phyloP scores from a whole-genome alignment of 2,329 filamentous ascomycete genomes.

The Rasamsonia emersonii region DNA sequence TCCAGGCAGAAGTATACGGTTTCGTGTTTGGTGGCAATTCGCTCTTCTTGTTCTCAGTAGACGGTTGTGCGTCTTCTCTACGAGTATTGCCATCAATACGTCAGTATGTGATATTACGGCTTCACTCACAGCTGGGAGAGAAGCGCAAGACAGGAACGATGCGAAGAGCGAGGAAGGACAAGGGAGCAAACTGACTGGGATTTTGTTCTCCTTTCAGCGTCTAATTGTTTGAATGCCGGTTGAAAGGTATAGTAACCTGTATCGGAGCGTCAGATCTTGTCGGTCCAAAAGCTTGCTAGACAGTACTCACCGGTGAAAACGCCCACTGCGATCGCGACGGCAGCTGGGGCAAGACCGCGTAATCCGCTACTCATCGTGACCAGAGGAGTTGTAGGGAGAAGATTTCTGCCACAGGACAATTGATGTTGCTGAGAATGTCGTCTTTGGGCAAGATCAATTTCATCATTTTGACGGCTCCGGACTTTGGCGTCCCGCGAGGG shows the following conservation, averaged over 20 bases:
- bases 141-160: too few species aligned
- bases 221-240: constrained; percentile 30
- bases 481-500: too few species aligned
- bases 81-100: background rate
- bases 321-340: constrained; percentile 31
- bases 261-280: constrained; percentile 9
- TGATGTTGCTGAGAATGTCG: background rate
- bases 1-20: background rate
- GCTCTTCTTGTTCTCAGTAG: background rate
- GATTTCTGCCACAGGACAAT: background rate
- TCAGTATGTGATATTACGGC: background rate
- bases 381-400: constrained; percentile 3
- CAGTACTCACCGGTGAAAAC: constrained; percentile 27
- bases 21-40: background rate
- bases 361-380: constrained; percentile 24
- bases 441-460: background rate
- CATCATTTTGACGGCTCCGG: too few species aligned
- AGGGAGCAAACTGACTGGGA: constrained; percentile 10
- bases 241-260: constrained; percentile 38
- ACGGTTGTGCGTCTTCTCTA: background rate
- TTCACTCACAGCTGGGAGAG: background rate
- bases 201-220: constrained; percentile 20
- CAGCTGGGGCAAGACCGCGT: constrained; percentile 28
- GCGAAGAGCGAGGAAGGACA: constrained; percentile 6
- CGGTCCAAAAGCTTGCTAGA: background rate